These are phyloP conservation scores for Tulasnella sp. DNA, from an alignment of 768 basidiomycete species.

Conservation along the genomic window DNA sequence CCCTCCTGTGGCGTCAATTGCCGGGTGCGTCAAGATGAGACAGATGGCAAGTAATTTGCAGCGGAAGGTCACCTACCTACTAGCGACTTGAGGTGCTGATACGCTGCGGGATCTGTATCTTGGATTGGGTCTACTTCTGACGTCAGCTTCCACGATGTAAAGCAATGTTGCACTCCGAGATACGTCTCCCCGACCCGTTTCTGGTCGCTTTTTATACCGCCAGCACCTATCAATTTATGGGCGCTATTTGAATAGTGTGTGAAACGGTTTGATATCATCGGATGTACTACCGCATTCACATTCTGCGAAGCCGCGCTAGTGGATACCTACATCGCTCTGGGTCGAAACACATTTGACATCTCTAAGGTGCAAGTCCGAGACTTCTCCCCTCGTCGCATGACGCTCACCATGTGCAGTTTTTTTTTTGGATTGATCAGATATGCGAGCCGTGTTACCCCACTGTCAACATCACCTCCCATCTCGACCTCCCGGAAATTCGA, in stretches of 20 bases:
- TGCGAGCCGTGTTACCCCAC: constrained; percentile 47
- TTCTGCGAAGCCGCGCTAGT: constrained; percentile 55
- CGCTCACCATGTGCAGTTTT: too few relatives aligned
- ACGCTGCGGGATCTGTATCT: too few relatives aligned
- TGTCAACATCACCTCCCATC: constrained; percentile 42
- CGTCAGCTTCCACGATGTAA: constrained; percentile 67
- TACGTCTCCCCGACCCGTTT: too few relatives aligned
- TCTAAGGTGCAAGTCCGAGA: neutral
- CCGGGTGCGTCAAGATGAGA: constrained; percentile 10
- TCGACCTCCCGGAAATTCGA: constrained; percentile 43
- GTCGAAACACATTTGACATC: constrained; percentile 29
- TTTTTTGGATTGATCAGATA: too few relatives aligned
- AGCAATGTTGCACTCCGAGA: constrained; percentile 37
- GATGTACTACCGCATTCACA: constrained; percentile 51
- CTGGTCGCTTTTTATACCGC: too few relatives aligned
- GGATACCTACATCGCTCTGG: constrained; percentile 30
- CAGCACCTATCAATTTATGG: too few relatives aligned
- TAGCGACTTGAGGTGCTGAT: too few relatives aligned
- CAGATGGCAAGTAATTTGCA: neutral
- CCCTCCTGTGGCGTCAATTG: constrained; percentile 34
- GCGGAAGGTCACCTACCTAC: too few relatives aligned
- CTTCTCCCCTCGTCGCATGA: too few relatives aligned
- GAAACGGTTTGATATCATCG: constrained; percentile 51
- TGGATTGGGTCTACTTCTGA: too few relatives aligned
- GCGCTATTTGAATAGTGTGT: constrained; percentile 38